These are phyloP conservation scores for Triangularia setosa DNA, from an alignment of 2,329 filamentous ascomycete species.

Conservation along the genomic window DNA sequence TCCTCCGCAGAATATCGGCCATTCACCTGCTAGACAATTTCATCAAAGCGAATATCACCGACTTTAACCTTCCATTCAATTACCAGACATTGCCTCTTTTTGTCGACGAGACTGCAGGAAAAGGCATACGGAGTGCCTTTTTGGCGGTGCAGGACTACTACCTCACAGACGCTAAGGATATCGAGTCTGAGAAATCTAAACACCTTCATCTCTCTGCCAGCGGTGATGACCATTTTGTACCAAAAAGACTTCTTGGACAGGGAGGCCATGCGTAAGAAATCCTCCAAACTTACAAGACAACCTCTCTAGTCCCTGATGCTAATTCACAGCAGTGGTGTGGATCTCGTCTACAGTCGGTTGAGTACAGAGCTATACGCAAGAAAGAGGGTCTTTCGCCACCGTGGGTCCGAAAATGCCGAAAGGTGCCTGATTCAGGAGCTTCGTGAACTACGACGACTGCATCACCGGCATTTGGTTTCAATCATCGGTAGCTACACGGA, in stretches of 20 bases:
- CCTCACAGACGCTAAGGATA: slow-evolving; percentile 19
- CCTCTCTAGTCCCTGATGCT: background rate
- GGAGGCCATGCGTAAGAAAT: slow-evolving; percentile 17
- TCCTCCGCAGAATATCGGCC: slow-evolving; percentile 16
- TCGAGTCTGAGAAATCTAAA: slow-evolving; percentile 13
- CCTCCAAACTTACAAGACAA: background rate
- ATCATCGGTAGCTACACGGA: slow-evolving; percentile 23
- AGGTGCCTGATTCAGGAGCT: background rate
- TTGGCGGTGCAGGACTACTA: slow-evolving; percentile 21
- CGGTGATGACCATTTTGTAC: slow-evolving; percentile 16
- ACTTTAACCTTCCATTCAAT: slow-evolving; percentile 22
- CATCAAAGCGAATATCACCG: slow-evolving; percentile 15
- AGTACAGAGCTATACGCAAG: slow-evolving; percentile 15
- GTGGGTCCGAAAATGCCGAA: slow-evolving; percentile 9
- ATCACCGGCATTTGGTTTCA: slow-evolving; percentile 18
- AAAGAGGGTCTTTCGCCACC: slow-evolving; percentile 14
- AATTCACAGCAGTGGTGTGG: slow-evolving; percentile 13
- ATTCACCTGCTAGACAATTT: slow-evolving; percentile 16
- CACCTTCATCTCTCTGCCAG: slow-evolving; percentile 7
- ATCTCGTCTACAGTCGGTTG: slow-evolving; percentile 16
- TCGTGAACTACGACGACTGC: background rate
- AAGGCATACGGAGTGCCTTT: slow-evolving; percentile 13
- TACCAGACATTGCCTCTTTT: slow-evolving; percentile 19
- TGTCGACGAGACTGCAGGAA: background rate
- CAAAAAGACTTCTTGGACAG: slow-evolving; percentile 15